These are phyloP conservation scores for Aspergillus ruber DNA, from an alignment of 2,329 filamentous ascomycete genomes.

Conservation along the genomic window DNA sequence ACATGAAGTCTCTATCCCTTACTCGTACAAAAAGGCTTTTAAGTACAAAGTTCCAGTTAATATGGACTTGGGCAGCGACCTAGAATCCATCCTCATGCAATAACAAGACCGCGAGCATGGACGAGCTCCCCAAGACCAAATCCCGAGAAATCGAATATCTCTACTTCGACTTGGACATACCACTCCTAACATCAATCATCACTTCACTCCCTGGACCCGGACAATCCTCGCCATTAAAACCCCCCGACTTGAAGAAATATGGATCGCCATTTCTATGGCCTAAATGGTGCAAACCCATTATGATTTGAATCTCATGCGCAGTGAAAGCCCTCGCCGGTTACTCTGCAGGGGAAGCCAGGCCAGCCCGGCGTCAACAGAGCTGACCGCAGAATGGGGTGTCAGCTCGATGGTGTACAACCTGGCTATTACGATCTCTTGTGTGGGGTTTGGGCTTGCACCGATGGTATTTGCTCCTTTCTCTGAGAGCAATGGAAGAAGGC, in stretches of 20 bases:
- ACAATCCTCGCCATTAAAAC: slow-evolving; percentile 43
- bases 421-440: slow-evolving; percentile 75
- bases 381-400: slow-evolving; percentile 60
- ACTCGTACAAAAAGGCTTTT: too few relatives aligned
- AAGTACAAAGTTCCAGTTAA: too few relatives aligned
- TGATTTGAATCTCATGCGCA: slow-evolving; percentile 66
- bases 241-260: slow-evolving; percentile 61
- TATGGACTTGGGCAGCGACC: too few relatives aligned
- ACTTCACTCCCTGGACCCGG: slow-evolving; percentile 22
- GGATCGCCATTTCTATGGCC: slow-evolving; percentile 70
- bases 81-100: too few relatives aligned
- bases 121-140: background rate
- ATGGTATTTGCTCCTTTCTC: slow-evolving; percentile 86
- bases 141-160: slow-evolving; percentile 46
- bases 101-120: too few relatives aligned
- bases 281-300: slow-evolving; percentile 58
- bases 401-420: slow-evolving; percentile 59
- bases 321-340: slow-evolving; percentile 75
- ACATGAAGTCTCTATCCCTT: too few relatives aligned
- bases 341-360: slow-evolving; percentile 75
- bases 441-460: slow-evolving; percentile 73
- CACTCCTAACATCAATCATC: slow-evolving; percentile 43
- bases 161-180: slow-evolving; percentile 58
- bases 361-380: slow-evolving; percentile 60
- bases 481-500: slow-evolving; percentile 79